phyloP scores from a whole-genome alignment of 495 filamentous ascomycete species.

The Hypoxylon lenormandii region DNA sequence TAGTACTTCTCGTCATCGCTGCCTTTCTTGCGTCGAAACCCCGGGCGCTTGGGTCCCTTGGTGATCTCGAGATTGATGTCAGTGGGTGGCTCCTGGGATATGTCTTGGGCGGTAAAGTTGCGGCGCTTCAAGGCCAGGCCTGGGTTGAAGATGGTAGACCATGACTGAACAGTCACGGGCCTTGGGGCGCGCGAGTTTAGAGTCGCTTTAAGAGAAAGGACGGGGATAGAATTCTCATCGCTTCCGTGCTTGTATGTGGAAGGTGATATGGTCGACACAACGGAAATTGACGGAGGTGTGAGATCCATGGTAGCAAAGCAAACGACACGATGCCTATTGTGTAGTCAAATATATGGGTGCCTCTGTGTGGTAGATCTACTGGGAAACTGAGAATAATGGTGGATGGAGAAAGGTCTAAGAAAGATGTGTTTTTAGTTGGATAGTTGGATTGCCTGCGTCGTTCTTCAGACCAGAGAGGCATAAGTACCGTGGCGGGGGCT shows the following conservation, averaged over 20 bases:
- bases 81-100: background rate
- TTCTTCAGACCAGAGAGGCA: too few relatives aligned
- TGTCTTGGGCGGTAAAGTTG: background rate
- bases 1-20: background rate
- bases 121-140: background rate
- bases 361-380: too few relatives aligned
- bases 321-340: background rate
- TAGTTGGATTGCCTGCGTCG: too few relatives aligned
- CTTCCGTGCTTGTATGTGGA: background rate
- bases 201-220: background rate
- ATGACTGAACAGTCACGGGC: background rate
- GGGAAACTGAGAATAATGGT: too few relatives aligned
- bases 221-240: background rate
- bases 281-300: background rate
- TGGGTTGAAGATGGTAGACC: background rate
- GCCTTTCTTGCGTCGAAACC: background rate
- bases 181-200: background rate
- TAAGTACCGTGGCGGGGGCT: too few relatives aligned
- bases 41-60: background rate
- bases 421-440: too few relatives aligned
- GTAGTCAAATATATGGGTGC: background rate
- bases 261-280: background rate
- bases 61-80: slow-evolving; percentile 1
- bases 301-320: background rate
- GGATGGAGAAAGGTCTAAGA: too few relatives aligned